phyloP scores from a whole-genome alignment of 2,329 filamentous ascomycete genomes.

The Fusarium phyllophilum region DNA sequence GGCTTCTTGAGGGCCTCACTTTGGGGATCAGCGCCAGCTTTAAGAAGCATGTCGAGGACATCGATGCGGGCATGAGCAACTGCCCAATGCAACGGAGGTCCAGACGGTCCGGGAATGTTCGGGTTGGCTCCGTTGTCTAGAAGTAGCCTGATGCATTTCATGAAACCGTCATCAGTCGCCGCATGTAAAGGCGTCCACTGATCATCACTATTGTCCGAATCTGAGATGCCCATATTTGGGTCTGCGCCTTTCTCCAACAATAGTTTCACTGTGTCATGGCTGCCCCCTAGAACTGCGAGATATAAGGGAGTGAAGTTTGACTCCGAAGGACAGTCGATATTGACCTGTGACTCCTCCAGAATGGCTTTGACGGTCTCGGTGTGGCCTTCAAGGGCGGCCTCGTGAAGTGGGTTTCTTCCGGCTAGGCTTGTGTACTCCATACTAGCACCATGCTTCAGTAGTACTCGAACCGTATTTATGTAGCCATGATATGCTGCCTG shows the following conservation, averaged over 20 bases:
- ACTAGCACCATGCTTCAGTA: not conserved
- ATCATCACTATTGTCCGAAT: accelerated
- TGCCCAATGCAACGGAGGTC: not conserved
- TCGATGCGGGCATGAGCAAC: not conserved
- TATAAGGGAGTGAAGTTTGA: not conserved
- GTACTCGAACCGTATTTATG: not conserved
- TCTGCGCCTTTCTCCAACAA: not conserved
- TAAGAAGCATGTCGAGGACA: not conserved
- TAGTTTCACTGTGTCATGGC: not conserved
- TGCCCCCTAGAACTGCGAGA: not conserved
- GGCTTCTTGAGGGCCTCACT: not conserved
- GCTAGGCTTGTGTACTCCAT: not conserved
- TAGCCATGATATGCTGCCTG: not conserved
- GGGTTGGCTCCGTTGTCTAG: not conserved
- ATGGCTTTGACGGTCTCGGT: not conserved
- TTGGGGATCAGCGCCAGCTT: not conserved
- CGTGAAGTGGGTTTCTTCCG: not conserved
- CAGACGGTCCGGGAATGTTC: not conserved
- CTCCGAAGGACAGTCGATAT: not conserved
- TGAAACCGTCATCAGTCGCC: not conserved
- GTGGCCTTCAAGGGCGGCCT: not conserved
- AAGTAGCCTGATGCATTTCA: not conserved
- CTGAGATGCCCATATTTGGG: not conserved
- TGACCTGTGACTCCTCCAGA: not conserved
- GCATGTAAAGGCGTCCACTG: not conserved